A percentile compares a stretch with the other conserved stretches of the same genome.
Conservation (phyloP, 176 grass and related monocot species). For the Dactylis glomerata region DNA sequence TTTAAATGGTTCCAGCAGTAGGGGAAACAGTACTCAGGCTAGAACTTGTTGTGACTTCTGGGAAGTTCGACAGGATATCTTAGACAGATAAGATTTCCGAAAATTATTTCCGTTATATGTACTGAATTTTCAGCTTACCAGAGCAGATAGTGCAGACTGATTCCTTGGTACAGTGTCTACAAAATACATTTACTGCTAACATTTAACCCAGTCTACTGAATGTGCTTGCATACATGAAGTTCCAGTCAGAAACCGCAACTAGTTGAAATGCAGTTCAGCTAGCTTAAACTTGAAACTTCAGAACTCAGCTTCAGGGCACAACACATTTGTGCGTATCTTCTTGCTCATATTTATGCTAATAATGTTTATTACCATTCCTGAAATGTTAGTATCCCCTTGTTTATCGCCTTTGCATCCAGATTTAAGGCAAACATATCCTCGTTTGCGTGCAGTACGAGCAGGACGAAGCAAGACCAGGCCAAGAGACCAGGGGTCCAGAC, state of each 20-base stretch:
- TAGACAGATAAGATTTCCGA: background rate
- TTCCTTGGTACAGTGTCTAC: background rate
- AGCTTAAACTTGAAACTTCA: background rate
- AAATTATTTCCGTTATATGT: background rate
- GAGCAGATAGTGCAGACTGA: background rate
- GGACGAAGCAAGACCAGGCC: conserved; percentile 4
- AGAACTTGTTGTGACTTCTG: background rate
- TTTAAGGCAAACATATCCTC: background rate
- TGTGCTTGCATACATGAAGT: background rate
- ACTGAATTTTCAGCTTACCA: background rate
- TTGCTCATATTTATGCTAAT: background rate
- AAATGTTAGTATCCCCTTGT: background rate
- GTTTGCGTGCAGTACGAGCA: conserved; percentile 19
- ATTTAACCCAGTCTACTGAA: background rate
- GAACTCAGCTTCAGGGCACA: background rate
- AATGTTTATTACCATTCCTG: background rate
- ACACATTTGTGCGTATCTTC: background rate
- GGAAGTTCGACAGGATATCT: background rate
- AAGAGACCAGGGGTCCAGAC: background rate
- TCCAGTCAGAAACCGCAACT: background rate
- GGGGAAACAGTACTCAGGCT: background rate
- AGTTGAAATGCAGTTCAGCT: background rate
- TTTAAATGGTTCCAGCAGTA: background rate
- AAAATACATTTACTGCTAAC: background rate
- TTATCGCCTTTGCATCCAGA: background rate